Percentiles rank a stretch among this genome's conserved stretches.
phyloP scores from a whole-genome alignment of 2,329 filamentous ascomycete species.

The Penicillium sp. region DNA sequence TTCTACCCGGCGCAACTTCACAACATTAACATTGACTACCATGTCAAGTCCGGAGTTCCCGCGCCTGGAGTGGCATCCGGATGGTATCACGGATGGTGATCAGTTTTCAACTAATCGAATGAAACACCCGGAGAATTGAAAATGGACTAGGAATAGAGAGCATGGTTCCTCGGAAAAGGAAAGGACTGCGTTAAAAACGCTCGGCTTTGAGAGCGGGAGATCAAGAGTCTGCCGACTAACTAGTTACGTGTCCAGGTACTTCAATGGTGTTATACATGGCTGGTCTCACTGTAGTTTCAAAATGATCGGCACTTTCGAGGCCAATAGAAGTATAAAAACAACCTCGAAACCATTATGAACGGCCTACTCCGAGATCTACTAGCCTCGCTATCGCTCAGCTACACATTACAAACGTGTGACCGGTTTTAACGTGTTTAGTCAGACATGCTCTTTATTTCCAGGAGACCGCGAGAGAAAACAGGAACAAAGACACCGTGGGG shows the following conservation, averaged over 20 bases:
- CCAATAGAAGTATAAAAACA: not conserved
- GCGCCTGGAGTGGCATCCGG: not conserved
- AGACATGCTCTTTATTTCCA: slow-evolving; percentile 32
- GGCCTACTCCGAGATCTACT: not conserved
- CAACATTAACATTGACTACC: not conserved
- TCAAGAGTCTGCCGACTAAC: not conserved
- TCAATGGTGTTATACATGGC: too few species aligned
- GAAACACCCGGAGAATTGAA: not conserved
- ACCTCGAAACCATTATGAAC: not conserved
- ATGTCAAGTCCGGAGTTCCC: not conserved
- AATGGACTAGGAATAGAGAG: too few species aligned
- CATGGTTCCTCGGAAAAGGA: too few species aligned
- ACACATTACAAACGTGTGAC: slow-evolving; percentile 7
- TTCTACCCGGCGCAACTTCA: not conserved
- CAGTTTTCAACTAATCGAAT: not conserved
- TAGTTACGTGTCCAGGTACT: too few species aligned
- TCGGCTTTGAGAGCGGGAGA: not conserved
- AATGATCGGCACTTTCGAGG: not conserved
- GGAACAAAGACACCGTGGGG: slow-evolving; percentile 25
- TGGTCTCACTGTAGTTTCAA: not conserved
- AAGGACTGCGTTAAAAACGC: not conserved
- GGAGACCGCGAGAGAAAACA: slow-evolving; percentile 28
- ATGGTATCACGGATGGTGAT: not conserved
- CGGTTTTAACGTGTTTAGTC: slow-evolving; percentile 25
- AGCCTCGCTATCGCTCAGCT: not conserved